Conservation (phyloP, 257 asterid species). For the Agastache rugosa region DNA sequence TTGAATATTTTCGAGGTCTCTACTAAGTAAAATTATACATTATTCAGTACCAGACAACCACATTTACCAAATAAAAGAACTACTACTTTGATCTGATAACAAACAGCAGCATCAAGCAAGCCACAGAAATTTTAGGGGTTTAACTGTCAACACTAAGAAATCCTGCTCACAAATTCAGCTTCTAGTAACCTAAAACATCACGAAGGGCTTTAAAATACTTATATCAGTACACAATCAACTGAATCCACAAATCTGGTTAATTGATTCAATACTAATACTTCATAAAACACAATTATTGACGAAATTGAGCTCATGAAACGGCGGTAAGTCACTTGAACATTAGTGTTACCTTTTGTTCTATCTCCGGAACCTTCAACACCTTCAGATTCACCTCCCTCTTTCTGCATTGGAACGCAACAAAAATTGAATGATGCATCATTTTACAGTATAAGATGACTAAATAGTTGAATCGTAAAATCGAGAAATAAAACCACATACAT, state of each 20-base stretch:
- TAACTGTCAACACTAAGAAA: slow-evolving; percentile 3
- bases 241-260: slow-evolving; percentile 6
- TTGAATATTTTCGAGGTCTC: not conserved
- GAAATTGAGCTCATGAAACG: slow-evolving; percentile 22
- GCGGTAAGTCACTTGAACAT: not conserved
- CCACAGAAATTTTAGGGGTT: not conserved
- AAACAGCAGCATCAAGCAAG: slow-evolving; percentile 6
- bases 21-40: too few species aligned
- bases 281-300: slow-evolving; percentile 1
- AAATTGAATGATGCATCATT: not conserved
- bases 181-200: slow-evolving; percentile 9
- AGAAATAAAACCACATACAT: slow-evolving; percentile 56
- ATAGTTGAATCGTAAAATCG: slow-evolving; percentile 18
- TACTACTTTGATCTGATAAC: slow-evolving; percentile 5
- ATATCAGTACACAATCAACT: slow-evolving; percentile 22
- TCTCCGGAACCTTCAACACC: slow-evolving; percentile 94
- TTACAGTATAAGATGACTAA: slow-evolving; percentile 13
- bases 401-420: slow-evolving; percentile 48
- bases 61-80: not conserved
- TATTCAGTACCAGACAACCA: not conserved
- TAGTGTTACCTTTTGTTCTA: slow-evolving; percentile 80
- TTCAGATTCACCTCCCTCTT: slow-evolving; percentile 98
- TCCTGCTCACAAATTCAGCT: not conserved
- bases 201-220: not conserved
- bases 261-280: not conserved